A percentile compares a stretch with the other conserved stretches of the same genome.
phyloP scores from a whole-genome alignment of 2,329 filamentous ascomycete species.

The Trichoderma harzianum region DNA sequence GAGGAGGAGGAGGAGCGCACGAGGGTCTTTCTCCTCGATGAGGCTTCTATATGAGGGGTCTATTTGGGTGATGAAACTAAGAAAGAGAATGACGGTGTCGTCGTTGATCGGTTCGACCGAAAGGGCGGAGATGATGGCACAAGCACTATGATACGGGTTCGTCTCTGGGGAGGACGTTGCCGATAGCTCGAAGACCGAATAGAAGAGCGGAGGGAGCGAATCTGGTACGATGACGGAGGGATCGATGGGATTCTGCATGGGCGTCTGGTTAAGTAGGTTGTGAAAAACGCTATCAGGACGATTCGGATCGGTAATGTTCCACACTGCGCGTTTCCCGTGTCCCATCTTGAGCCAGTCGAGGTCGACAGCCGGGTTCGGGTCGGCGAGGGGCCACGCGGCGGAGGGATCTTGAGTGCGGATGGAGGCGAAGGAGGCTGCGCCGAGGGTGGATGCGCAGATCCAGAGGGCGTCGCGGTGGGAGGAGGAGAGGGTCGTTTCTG shows the following conservation, averaged over 20 bases:
- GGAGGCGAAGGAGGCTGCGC: conserved; percentile 43
- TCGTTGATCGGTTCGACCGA: conserved; percentile 35
- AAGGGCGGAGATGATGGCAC: conserved; percentile 38
- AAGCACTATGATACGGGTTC: conserved; percentile 35
- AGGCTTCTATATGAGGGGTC: conserved; percentile 41
- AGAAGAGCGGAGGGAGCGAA: conserved; percentile 33
- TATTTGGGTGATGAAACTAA: conserved; percentile 46
- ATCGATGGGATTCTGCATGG: conserved; percentile 15
- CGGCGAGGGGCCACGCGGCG: conserved; percentile 55
- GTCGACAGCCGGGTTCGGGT: conserved; percentile 37
- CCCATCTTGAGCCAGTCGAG: conserved; percentile 58
- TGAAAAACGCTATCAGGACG: conserved; percentile 47
- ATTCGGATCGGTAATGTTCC: conserved; percentile 47
- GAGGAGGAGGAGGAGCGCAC: conserved; percentile 52
- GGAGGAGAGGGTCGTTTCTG: conserved; percentile 27
- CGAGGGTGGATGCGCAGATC: conserved; percentile 46
- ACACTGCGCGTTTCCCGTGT: conserved; percentile 54
- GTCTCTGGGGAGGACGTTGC: conserved; percentile 21
- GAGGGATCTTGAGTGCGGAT: conserved; percentile 41
- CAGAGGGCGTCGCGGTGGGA: conserved; percentile 46
- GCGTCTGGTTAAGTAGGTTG: conserved; percentile 22
- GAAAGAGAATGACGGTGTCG: conserved; percentile 42
- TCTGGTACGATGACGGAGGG: conserved; percentile 17
- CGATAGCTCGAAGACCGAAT: conserved; percentile 28
- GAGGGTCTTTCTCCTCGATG: conserved; percentile 49